Evolutionary conservation across 2,329 filamentous ascomycete species (phyloP), one percentile per base, ranked within the genome.

Genomic region (Cadophora sp.): DNA sequence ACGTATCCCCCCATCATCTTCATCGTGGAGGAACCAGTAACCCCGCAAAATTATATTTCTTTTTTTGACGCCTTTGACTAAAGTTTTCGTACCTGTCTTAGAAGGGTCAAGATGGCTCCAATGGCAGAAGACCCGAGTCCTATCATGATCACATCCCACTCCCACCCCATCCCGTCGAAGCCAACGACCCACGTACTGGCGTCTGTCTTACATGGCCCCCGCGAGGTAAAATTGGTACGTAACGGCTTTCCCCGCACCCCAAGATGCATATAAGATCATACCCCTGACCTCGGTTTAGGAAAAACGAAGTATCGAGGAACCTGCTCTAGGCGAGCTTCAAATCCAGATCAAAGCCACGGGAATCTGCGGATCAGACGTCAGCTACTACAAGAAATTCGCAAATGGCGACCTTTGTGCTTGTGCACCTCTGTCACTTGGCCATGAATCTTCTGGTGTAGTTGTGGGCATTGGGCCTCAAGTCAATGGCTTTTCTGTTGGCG

Each of bases 351-450:
- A 85, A 73, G 84, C 86, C 7, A 91, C 89, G 27, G 89, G 89
- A 45, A 88, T 91, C 73, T 91, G 89, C 76, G 89, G 89, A 65
- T 91, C 88, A 8, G 89, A 91, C 77, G 85, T 91, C 63, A 87
- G 87, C 62, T 91, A 91, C 78, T 91, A 90, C 81, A 90, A 87
- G 77, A 90, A 90, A 74, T 91, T 90, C 75, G 87, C 88, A 78
- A 91, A 91, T 74, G 89, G 89, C 55, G 88, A 90, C 77, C 83
- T 91, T 60, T 89, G 88, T 72, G 88, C 87, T 56, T 88, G 86
- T 70, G 83, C 85, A 68, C 89, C 89, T 33, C 80, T 91, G 39
- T 89, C 87, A 5, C 83, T 91, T 3, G 87, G 87, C n/a, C 85
- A 89, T 72, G 86, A 89, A 76, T 87, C 85, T 63, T 87, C 85